A percentile compares a stretch with the other conserved stretches of the same genome.
Evolutionary conservation across 345 rosid genomes (phyloP).

Genomic region (Aethionema arabicum): DNA sequence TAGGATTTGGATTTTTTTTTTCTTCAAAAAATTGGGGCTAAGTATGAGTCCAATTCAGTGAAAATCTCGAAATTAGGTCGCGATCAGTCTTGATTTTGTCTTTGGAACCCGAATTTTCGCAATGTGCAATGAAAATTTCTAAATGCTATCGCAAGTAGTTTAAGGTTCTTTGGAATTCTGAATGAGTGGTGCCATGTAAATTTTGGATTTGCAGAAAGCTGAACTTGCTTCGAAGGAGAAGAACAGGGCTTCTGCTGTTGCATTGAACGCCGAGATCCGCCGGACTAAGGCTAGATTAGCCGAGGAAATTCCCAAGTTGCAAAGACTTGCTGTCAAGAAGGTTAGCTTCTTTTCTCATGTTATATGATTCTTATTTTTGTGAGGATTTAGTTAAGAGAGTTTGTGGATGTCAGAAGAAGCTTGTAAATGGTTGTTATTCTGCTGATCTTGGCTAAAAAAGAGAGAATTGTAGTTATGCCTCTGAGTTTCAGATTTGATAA

Average conservation of each 20-base stretch:
- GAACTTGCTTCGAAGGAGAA: conserved; percentile 81
- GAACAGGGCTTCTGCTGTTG: conserved; percentile 83
- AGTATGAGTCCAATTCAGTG: conserved; percentile 19
- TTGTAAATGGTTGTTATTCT: neutral
- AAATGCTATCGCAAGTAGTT: neutral
- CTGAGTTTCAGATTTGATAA: neutral
- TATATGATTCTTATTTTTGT: conserved; percentile 4
- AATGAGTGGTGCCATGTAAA: neutral
- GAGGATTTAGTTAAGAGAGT: neutral
- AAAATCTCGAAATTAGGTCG: conserved; percentile 7
- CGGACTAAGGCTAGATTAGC: conserved; percentile 82
- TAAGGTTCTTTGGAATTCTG: neutral
- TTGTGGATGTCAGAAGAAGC: neutral
- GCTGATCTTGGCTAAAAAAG: neutral
- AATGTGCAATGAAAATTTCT: neutral
- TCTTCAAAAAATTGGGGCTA: neutral
- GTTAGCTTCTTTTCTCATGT: conserved; percentile 36
- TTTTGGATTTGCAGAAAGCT: conserved; percentile 61
- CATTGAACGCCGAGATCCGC: conserved; percentile 95
- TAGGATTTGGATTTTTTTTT: neutral
- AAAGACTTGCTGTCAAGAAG: conserved; percentile 90
- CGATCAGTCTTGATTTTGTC: conserved; percentile 7
- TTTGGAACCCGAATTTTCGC: neutral
- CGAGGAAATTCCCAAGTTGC: conserved; percentile 92
- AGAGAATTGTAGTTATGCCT: conserved; percentile 1